phyloP scores from a whole-genome alignment of 208 protist species.

The Strigomonas culicis region DNA sequence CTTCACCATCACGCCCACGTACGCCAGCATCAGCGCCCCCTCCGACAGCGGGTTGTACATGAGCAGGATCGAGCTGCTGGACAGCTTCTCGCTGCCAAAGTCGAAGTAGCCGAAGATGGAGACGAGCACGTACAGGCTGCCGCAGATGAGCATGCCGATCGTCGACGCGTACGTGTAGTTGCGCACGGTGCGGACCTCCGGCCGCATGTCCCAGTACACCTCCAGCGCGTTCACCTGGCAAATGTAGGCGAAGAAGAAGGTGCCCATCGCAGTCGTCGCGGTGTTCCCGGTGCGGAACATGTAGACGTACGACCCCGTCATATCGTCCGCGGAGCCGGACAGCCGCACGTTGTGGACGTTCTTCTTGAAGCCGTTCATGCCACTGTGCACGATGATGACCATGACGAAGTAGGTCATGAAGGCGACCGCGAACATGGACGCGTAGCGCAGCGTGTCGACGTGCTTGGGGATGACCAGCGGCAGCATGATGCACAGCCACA shows the following conservation, averaged over 20 bases:
- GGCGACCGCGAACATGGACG: slow-evolving; percentile 37
- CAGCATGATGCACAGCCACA: slow-evolving; percentile 55
- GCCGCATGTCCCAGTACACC: slow-evolving; percentile 35
- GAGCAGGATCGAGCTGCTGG: slow-evolving; percentile 38
- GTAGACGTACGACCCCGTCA: slow-evolving; percentile 23
- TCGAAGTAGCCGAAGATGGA: slow-evolving; percentile 65
- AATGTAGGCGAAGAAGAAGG: slow-evolving; percentile 64
- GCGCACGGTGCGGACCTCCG: slow-evolving; percentile 18
- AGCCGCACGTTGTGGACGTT: slow-evolving; percentile 20
- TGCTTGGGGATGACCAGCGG: slow-evolving; percentile 52
- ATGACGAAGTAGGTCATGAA: slow-evolving; percentile 52
- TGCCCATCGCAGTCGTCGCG: slow-evolving; percentile 27
- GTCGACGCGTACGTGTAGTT: slow-evolving; percentile 34
- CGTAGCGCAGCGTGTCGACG: slow-evolving; percentile 62
- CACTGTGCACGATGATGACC: slow-evolving; percentile 39
- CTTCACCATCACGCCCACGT: slow-evolving; percentile 55
- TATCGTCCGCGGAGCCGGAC: slow-evolving; percentile 11
- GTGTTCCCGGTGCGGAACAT: slow-evolving; percentile 42
- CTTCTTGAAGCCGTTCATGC: slow-evolving; percentile 21
- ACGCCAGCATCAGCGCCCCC: slow-evolving; percentile 31
- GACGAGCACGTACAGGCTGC: slow-evolving; percentile 44
- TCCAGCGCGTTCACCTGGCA: slow-evolving; percentile 57
- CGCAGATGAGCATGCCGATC: slow-evolving; percentile 53
- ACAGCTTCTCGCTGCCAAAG: slow-evolving; percentile 35
- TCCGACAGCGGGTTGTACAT: slow-evolving; percentile 54